Evolutionary conservation across 139 green algal genomes (phyloP).

Genomic region (Zygnema circumcarinatum): DNA sequence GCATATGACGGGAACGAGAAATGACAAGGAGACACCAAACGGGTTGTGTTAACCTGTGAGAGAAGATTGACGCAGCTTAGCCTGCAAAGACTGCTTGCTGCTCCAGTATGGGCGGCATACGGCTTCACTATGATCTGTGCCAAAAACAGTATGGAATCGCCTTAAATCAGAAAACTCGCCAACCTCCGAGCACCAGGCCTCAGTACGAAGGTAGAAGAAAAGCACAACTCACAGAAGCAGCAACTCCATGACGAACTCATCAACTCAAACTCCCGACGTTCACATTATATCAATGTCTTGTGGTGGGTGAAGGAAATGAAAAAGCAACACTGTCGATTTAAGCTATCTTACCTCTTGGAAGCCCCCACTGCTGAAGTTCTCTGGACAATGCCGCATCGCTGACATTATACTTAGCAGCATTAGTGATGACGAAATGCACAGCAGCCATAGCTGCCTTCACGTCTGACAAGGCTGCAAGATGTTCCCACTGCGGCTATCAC

Average conservation of each 20-base stretch:
- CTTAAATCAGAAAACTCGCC: no score
- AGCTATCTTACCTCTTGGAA: neutral
- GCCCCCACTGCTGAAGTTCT: slow-evolving; percentile 16
- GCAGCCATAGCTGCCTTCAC: slow-evolving; percentile 13
- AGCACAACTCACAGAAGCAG: no score
- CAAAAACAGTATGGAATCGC: no score
- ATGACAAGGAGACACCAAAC: neutral
- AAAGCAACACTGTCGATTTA: neutral
- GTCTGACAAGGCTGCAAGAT: neutral
- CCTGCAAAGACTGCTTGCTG: neutral
- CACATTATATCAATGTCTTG: neutral
- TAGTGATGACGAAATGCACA: neutral
- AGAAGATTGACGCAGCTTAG: neutral
- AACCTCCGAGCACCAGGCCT: no score
- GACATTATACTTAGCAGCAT: neutral
- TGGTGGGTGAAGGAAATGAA: neutral
- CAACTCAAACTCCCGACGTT: neutral
- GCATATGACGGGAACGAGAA: neutral
- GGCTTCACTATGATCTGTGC: neutral
- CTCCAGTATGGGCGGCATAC: neutral
- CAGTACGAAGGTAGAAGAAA: no score
- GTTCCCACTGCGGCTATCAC: no score
- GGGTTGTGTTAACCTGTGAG: neutral
- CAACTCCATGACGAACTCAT: neutral
- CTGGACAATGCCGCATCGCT: neutral